Evolutionary conservation across 202 grass and related monocot genomes (phyloP), one percentile per base, ranked within the genome.

Genomic region (Panicum hallii): DNA sequence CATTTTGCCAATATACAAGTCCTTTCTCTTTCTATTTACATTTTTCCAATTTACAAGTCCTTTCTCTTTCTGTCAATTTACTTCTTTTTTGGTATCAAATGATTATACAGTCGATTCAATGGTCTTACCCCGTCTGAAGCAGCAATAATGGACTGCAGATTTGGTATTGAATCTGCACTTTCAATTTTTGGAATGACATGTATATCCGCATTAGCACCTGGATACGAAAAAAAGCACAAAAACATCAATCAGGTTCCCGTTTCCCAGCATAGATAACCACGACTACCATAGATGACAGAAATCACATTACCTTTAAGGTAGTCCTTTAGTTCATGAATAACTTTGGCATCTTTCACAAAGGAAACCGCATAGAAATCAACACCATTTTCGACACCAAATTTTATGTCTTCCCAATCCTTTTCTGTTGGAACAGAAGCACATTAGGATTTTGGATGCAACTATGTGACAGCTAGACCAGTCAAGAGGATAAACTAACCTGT

Each of bases 311-410:
- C 83, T 92, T 88, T 96, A 64, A 99, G 93, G 82, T 90, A 99
- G 63, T 84, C 91, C 82, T 99, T 96, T 23, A 99, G 75, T 90
- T 99, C 93, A 87, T 99, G 91, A 57, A 99, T 82, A 81, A 96
- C 97, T 87, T 90, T 90, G 34, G 93, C 97, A 85, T 96, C 93
- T 72, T 99, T 99, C 60, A 99, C 97, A 80, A 99, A 99, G 61
- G 97, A 99, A 91, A 99, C 93, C 52, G 97, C 97, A 85, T 99
- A 99, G 76, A 94, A 99, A 85, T 99, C 97, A 74, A 99, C 97
- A 84, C 92, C 85, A 0, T 94, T 96, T 68, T 96, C 93, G 78
- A 99, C 90, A 3, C 97, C 97, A 81, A 99, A 99, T 80, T 99
- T 99, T 70, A 99, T 96, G 78, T 99, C 97, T 83, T 96, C 97